phyloP scores from a whole-genome alignment of 768 basidiomycete species.

The Termitomyces eurrhizus region DNA sequence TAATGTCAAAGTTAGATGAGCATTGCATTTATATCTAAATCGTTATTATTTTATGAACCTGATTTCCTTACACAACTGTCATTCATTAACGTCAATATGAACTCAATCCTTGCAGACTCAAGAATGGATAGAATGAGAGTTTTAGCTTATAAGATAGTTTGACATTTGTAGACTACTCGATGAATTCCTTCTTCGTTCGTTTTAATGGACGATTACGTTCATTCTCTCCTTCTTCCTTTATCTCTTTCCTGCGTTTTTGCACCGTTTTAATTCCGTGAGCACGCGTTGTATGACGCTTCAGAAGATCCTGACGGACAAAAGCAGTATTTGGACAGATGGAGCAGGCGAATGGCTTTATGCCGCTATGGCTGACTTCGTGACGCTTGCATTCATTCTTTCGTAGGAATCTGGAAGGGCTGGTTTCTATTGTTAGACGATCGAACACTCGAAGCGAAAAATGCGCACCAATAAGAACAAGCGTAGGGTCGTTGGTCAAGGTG shows the following conservation, averaged over 20 bases:
- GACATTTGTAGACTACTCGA: slow-evolving; percentile 1
- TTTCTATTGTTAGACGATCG: slow-evolving; percentile 1
- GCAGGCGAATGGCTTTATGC: slow-evolving; percentile 56
- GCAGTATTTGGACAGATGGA: slow-evolving; percentile 48
- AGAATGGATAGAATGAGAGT: background rate
- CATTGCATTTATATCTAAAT: background rate
- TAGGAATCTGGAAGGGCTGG: slow-evolving; percentile 58
- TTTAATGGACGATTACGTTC: background rate
- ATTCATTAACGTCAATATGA: background rate
- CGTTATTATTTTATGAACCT: background rate
- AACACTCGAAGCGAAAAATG: slow-evolving; percentile 10
- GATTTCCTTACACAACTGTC: background rate
- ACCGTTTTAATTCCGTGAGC: slow-evolving; percentile 42
- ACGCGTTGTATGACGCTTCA: slow-evolving; percentile 61
- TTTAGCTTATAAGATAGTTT: background rate
- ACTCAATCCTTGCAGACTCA: background rate
- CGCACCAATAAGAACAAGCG: slow-evolving; percentile 62
- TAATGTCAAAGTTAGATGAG: background rate
- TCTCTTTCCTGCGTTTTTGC: slow-evolving; percentile 17
- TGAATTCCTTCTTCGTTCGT: slow-evolving; percentile 5
- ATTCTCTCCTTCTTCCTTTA: slow-evolving; percentile 9
- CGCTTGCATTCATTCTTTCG: slow-evolving; percentile 79
- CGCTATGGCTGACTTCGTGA: slow-evolving; percentile 64
- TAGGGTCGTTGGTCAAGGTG: slow-evolving; percentile 70
- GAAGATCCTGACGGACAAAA: slow-evolving; percentile 66